These are phyloP conservation scores for Cicer cuneatum DNA, from an alignment of 306 rosid species.

Conservation along the genomic window DNA sequence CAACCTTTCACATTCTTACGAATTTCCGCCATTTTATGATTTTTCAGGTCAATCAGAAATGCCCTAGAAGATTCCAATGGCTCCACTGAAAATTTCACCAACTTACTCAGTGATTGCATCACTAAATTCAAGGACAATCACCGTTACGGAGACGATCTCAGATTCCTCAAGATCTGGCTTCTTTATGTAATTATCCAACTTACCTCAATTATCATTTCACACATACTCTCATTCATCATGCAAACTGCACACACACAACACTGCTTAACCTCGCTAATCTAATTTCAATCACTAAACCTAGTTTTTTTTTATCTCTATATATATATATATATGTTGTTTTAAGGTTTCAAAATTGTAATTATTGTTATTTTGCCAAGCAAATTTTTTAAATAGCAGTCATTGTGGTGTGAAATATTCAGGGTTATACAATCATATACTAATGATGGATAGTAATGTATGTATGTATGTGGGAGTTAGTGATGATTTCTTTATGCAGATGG, in stretches of 20 bases:
- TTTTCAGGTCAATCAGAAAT: conserved; percentile 59
- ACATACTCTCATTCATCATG: background rate
- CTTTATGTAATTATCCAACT: conserved; percentile 57
- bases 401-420: too few species aligned
- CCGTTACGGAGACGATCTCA: conserved; percentile 66
- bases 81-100: conserved; percentile 44
- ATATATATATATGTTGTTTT: too few species aligned
- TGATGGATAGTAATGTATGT: too few species aligned
- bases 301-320: too few species aligned
- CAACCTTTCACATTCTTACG: background rate
- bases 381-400: too few species aligned
- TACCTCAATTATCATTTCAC: background rate
- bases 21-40: background rate
- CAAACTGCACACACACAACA: background rate
- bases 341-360: too few species aligned
- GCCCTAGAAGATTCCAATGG: conserved; percentile 54
- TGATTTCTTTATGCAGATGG: conserved; percentile 62
- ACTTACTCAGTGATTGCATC: conserved; percentile 67
- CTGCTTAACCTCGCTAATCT: too few species aligned
- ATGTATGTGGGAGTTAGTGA: too few species aligned
- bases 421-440: too few species aligned
- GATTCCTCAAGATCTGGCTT: conserved; percentile 89
- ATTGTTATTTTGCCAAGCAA: too few species aligned
- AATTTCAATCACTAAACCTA: too few species aligned
- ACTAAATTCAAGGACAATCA: conserved; percentile 51